phyloP scores from a whole-genome alignment of 768 basidiomycete genomes.

The Lactarius hengduanensis region DNA sequence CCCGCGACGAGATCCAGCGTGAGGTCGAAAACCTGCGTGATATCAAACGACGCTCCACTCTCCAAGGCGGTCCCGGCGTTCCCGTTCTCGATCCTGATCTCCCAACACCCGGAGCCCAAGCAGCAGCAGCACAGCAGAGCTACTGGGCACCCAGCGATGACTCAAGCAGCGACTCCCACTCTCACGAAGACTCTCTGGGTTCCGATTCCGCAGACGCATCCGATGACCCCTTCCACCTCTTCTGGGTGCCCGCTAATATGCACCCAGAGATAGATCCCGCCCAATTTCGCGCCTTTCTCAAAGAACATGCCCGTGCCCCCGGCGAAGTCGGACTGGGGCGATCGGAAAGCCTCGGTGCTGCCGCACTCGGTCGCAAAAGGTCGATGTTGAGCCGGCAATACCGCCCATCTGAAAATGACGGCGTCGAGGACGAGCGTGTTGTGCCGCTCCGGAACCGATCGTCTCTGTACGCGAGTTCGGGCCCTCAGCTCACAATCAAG shows the following conservation, averaged over 20 bases:
- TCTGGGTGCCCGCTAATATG: conserved; percentile 97
- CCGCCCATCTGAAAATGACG: conserved; percentile 74
- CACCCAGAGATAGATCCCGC: conserved; percentile 98
- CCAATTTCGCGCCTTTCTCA: conserved; percentile 93
- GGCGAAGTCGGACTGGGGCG: conserved; percentile 46
- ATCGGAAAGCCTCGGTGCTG: conserved; percentile 46
- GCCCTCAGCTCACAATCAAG: conserved; percentile 86
- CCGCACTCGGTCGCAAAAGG: conserved; percentile 72
- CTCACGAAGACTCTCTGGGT: conserved; percentile 44
- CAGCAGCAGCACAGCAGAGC: conserved; percentile 36
- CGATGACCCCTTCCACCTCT: conserved; percentile 86
- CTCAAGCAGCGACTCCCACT: conserved; percentile 41
- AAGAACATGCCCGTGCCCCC: conserved; percentile 75
- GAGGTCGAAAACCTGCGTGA: conserved; percentile 85
- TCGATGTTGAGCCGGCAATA: conserved; percentile 97
- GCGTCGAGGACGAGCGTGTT: conserved; percentile 60
- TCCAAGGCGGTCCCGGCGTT: conserved; percentile 70
- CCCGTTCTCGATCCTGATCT: conserved; percentile 91
- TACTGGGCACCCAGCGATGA: conserved; percentile 41
- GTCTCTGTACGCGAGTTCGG: conserved; percentile 61
- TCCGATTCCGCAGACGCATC: conserved; percentile 41
- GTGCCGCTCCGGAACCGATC: conserved; percentile 70
- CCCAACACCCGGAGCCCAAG: conserved; percentile 67
- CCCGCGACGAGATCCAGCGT: conserved; percentile 80
- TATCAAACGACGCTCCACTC: conserved; percentile 78